A percentile compares a stretch with the other conserved stretches of the same genome.
Conservation (phyloP, 352 stramenopile genomes). For the Globisporangium parvum region DNA sequence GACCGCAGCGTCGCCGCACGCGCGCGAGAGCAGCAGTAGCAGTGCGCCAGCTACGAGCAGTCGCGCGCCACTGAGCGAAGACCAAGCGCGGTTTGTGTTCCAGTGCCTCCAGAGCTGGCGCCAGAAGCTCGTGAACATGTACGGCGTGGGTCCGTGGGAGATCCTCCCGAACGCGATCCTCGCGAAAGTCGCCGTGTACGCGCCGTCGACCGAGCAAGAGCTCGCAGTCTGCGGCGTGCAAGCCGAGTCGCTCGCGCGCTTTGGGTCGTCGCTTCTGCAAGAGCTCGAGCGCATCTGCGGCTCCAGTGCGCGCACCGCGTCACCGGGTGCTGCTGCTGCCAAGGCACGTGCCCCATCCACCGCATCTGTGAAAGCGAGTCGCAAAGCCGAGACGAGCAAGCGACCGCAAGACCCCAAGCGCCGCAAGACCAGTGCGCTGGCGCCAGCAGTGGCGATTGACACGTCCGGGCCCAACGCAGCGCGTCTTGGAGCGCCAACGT, state of each 20-base stretch:
- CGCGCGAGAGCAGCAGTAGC: constrained; percentile 4
- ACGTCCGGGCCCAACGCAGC: not conserved
- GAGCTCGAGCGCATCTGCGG: constrained; percentile 35
- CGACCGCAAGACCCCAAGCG: constrained; percentile 10
- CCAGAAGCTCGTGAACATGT: constrained; percentile 73
- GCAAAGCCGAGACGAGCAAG: constrained; percentile 11
- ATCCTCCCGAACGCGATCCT: constrained; percentile 68
- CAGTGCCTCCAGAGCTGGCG: constrained; percentile 72
- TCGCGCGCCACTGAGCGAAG: constrained; percentile 40
- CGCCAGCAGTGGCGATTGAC: not conserved
- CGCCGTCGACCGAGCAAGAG: constrained; percentile 48
- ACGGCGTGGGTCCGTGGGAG: constrained; percentile 60
- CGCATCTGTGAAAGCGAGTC: not conserved
- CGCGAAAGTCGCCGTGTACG: constrained; percentile 61
- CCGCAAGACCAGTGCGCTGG: constrained; percentile 10
- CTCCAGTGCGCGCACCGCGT: constrained; percentile 3
- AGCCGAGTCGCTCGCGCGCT: constrained; percentile 41
- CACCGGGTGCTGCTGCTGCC: not conserved
- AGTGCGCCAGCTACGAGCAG: not conserved
- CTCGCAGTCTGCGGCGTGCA: constrained; percentile 44
- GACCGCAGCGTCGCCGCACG: constrained; percentile 6
- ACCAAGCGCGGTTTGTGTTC: constrained; percentile 56
- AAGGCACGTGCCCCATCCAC: not conserved
- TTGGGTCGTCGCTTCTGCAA: constrained; percentile 56
- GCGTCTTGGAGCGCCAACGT: constrained; percentile 18